Percentiles rank a stretch among this genome's conserved stretches.
Conservation (phyloP, 1,284 basidiomycete species). For the Pseudozyma tsukubaensis region DNA sequence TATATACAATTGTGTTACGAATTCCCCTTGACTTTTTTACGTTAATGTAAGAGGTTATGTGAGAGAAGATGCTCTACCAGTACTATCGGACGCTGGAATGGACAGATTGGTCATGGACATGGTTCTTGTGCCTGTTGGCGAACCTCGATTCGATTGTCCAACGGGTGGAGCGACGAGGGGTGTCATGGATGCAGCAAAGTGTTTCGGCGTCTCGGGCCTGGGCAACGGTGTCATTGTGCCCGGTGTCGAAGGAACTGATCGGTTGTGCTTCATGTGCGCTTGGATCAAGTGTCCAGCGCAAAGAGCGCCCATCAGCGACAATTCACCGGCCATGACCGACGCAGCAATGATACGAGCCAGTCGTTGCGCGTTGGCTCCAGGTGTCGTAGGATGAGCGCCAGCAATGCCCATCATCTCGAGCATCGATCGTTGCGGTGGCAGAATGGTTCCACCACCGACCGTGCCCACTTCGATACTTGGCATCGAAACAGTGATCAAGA, state of each 20-base stretch:
- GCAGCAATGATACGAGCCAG: slow-evolving; percentile 67
- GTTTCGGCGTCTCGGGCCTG: slow-evolving; percentile 57
- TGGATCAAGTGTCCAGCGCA: slow-evolving; percentile 67
- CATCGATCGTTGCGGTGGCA: slow-evolving; percentile 65
- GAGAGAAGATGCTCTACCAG: slow-evolving; percentile 17
- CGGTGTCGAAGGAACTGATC: slow-evolving; percentile 64
- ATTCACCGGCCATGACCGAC: slow-evolving; percentile 68
- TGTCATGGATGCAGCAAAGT: slow-evolving; percentile 61
- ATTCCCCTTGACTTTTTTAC: neutral
- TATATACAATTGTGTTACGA: too few relatives aligned
- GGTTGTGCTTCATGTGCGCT: slow-evolving; percentile 69
- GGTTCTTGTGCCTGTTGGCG: slow-evolving; percentile 38
- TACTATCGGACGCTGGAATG: slow-evolving; percentile 42
- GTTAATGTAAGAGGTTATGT: neutral
- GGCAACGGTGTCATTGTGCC: slow-evolving; percentile 62
- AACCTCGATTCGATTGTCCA: slow-evolving; percentile 34
- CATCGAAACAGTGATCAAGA: slow-evolving; percentile 73
- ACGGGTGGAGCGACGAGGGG: slow-evolving; percentile 59
- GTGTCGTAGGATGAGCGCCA: slow-evolving; percentile 60
- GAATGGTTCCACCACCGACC: slow-evolving; percentile 87
- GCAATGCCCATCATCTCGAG: slow-evolving; percentile 67
- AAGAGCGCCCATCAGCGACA: slow-evolving; percentile 66
- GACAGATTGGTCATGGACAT: slow-evolving; percentile 42
- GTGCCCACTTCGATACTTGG: slow-evolving; percentile 73
- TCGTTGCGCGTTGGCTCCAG: slow-evolving; percentile 67